A percentile compares a stretch with the other conserved stretches of the same genome.
These are phyloP conservation scores for Nothophoma quercina DNA, from an alignment of 2,329 filamentous ascomycete genomes.

Conservation along the genomic window DNA sequence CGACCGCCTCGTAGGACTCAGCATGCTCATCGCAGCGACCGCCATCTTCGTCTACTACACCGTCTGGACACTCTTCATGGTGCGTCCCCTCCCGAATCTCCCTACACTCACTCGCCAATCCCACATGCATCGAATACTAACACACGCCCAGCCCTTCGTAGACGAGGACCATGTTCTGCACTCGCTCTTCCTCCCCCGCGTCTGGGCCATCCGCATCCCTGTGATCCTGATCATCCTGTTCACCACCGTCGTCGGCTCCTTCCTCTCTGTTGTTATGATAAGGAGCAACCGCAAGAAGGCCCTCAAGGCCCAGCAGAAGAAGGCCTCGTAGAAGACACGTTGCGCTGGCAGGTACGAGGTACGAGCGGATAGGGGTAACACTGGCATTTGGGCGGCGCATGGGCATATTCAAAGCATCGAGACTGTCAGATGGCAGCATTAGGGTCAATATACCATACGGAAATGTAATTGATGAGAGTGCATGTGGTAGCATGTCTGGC, in stretches of 20 bases:
- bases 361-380: constrained; percentile 5
- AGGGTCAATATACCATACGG: constrained; percentile 10
- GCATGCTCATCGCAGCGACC: constrained; percentile 77
- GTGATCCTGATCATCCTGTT: constrained; percentile 94
- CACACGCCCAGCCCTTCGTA: constrained; percentile 80
- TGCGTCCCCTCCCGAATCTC: constrained; percentile 52
- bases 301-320: constrained; percentile 92
- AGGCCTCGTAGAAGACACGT: constrained; percentile 60
- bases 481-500: not conserved
- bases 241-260: constrained; percentile 92
- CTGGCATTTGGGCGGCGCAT: constrained; percentile 19
- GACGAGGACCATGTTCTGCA: constrained; percentile 93
- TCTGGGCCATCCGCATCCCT: constrained; percentile 98
- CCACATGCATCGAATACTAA: no score
- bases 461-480: constrained; percentile 8
- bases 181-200: constrained; percentile 92
- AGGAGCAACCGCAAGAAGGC: constrained; percentile 98
- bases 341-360: not conserved
- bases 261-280: constrained; percentile 98
- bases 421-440: constrained; percentile 1
- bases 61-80: constrained; percentile 97
- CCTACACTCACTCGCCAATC: not conserved
- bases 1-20: constrained; percentile 82
- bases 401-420: constrained; percentile 2
- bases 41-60: constrained; percentile 90